phyloP scores from a whole-genome alignment of 75 land plant genomes.

The Pinus taeda region DNA sequence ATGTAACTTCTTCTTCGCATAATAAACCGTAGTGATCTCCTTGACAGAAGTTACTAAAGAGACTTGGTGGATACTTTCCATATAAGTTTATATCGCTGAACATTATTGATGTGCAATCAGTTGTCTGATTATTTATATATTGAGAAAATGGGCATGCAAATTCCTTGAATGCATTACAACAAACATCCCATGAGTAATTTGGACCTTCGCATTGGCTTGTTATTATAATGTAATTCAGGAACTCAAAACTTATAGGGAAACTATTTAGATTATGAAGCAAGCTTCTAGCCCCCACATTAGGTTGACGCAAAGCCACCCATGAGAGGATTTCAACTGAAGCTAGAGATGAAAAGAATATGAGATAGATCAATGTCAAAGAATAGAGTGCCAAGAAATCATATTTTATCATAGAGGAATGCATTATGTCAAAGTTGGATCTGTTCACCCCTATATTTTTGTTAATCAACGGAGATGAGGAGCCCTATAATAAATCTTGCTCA shows the following conservation, averaged over 20 bases:
- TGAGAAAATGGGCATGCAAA: constrained; percentile 52
- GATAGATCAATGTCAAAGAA: too few relatives aligned
- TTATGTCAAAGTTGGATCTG: too few relatives aligned
- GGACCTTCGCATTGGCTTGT: constrained; percentile 69
- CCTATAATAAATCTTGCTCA: too few relatives aligned
- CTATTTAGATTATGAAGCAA: too few relatives aligned
- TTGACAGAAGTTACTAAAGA: constrained; percentile 40
- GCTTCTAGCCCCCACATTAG: too few relatives aligned
- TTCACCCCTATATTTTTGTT: too few relatives aligned
- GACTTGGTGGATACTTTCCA: constrained; percentile 60
- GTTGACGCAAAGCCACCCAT: too few relatives aligned
- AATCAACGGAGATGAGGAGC: too few relatives aligned
- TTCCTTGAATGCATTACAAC: constrained; percentile 46
- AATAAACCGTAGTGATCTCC: constrained; percentile 46
- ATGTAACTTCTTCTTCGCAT: constrained; percentile 14
- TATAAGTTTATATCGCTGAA: constrained; percentile 58
- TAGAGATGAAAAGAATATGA: too few relatives aligned
- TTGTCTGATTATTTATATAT: constrained; percentile 39
- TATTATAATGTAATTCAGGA: constrained; percentile 51
- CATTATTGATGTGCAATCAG: constrained; percentile 46
- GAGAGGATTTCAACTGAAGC: too few relatives aligned
- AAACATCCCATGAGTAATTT: constrained; percentile 18
- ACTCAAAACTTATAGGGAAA: constrained; percentile 48
- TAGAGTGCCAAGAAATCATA: too few relatives aligned
- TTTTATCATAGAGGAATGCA: too few relatives aligned